Base-by-base conservation (phyloP, 306 rosid species). In the Quercus cerris region DNA sequence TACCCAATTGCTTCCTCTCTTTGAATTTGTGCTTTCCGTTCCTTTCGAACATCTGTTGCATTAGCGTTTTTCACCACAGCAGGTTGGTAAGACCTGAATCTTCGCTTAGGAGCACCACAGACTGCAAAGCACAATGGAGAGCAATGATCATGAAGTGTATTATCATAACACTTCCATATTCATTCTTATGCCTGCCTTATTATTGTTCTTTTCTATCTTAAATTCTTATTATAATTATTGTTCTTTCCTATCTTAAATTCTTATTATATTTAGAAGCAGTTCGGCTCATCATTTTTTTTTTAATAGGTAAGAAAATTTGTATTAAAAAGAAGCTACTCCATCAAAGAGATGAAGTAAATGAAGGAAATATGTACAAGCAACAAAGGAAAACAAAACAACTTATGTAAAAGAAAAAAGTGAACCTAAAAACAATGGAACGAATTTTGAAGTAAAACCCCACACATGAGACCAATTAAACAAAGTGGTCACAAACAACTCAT, bases 91-190 rank as follows among this genome's bases (percentile, higher is more conserved):
- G 86, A 25, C 83, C 84, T 93, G 81, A 94, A 94, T 81, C 99
- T 88, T 67, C 97, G 57, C 75, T 94, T 94, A 61, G 99, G 95
- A 80, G 99, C 99, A 81, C 97, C 99, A 76, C 99, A 94, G 74
- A 94, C 97, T 94, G 91, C 78, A 85, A 35, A 81, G 28, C 23
- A 52, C 59, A 74, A 74, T 61, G 72, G 31, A n/a, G 27, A 61
- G 59, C 70, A 33, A 55, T 22, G 44, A 33, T 75, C 56, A 57
- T 57, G 59, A 62, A 71, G 15, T 59, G 17, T 9, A 58, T n/a
- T 68, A 35, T 35, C 51, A 31, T 2, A 31, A 63, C 70, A 28
- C 71, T 30, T 66, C 5, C 71, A 7, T 19, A 9, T 33, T 64
- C 52, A 35, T 18, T 23, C 35, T 7, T 23, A 59, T 22, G 30